Conservation (phyloP, 441 rosid species). For the Bocquillonia castaneifolia region DNA sequence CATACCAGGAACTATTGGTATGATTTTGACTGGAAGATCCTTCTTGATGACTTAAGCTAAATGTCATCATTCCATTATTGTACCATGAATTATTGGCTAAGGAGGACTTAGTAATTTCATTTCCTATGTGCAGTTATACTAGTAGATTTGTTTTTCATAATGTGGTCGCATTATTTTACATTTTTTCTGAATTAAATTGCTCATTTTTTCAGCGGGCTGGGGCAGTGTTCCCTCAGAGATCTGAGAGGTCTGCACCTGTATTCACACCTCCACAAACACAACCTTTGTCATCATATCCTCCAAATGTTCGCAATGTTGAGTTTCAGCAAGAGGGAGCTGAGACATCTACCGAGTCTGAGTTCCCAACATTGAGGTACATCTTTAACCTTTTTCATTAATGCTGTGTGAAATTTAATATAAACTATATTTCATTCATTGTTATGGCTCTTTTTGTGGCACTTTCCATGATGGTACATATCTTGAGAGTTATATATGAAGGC, state of each 20-base stretch:
- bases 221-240: conserved; percentile 89
- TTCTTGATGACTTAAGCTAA: conserved; percentile 1
- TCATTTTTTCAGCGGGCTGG: conserved; percentile 78
- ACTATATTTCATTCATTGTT: neutral
- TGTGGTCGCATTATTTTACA: conserved; percentile 3
- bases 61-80: conserved; percentile 12
- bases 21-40: conserved; percentile 21
- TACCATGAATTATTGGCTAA: conserved; percentile 9
- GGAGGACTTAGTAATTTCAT: conserved; percentile 1
- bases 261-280: conserved; percentile 95
- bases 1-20: conserved; percentile 98
- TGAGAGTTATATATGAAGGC: neutral
- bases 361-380: conserved; percentile 74
- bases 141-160: conserved; percentile 10
- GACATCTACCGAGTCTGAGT: conserved; percentile 75
- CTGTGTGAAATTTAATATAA: conserved; percentile 2
- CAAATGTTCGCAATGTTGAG: conserved; percentile 59
- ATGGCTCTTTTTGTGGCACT: neutral
- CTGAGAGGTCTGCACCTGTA: conserved; percentile 86
- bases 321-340: conserved; percentile 49
- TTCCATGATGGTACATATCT: neutral
- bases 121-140: neutral
- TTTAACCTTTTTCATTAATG: neutral
- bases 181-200: conserved; percentile 15
- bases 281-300: conserved; percentile 76